Conservation (phyloP, 441 rosid species). For the Gossypium davidsonii region DNA sequence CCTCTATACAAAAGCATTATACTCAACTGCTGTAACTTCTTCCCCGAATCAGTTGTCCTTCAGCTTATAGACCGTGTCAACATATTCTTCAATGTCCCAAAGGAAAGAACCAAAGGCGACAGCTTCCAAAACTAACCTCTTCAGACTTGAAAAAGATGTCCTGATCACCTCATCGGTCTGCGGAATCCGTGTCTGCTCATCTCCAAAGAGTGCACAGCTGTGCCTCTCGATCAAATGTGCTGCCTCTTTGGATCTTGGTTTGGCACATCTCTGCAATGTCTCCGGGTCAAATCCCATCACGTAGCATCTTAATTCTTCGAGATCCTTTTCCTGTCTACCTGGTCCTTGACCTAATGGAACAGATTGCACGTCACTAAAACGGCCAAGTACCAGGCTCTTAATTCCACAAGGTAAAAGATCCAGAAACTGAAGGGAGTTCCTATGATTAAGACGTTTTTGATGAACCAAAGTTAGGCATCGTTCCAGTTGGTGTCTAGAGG, state of each 20-base stretch:
- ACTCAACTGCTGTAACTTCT: not conserved
- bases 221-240: constrained; percentile 65
- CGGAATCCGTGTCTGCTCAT: constrained; percentile 27
- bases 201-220: constrained; percentile 57
- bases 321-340: constrained; percentile 19
- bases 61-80: constrained; percentile 54
- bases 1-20: constrained; percentile 20
- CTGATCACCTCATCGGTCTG: constrained; percentile 42
- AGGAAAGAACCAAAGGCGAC: constrained; percentile 86
- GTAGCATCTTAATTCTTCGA: constrained; percentile 51
- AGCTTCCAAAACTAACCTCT: constrained; percentile 79
- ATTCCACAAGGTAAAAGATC: constrained; percentile 22
- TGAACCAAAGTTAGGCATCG: constrained; percentile 30
- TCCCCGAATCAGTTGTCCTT: constrained; percentile 33
- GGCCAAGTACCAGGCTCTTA: constrained; percentile 42
- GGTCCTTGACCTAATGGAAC: constrained; percentile 24
- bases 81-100: constrained; percentile 78
- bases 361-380: constrained; percentile 9
- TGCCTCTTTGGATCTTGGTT: constrained; percentile 62
- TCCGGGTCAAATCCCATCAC: constrained; percentile 60
- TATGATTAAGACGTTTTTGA: constrained; percentile 20
- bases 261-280: constrained; percentile 64
- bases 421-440: constrained; percentile 32
- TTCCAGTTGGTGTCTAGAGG: constrained; percentile 64
- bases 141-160: constrained; percentile 76